Conservation (phyloP, 768 basidiomycete species). For the Trametes cubensis region DNA sequence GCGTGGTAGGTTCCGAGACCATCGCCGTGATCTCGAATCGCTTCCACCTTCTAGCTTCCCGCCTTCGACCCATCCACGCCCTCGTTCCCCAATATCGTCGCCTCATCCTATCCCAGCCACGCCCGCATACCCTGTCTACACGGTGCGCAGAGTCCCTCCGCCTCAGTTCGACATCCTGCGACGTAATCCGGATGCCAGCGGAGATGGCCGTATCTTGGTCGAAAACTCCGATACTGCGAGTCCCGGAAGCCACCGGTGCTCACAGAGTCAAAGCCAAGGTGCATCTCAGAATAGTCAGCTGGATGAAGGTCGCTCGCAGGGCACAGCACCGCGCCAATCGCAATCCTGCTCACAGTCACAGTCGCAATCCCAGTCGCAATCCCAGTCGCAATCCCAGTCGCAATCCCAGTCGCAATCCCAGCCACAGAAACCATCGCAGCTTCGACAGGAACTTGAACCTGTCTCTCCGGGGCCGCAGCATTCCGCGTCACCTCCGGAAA, state of each 20-base stretch:
- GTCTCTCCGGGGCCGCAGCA: neutral
- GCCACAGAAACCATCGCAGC: conserved; percentile 53
- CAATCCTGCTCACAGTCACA: neutral
- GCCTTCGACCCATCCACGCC: neutral
- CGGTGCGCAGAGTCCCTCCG: conserved; percentile 10
- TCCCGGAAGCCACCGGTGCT: conserved; percentile 12
- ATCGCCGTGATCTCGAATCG: neutral
- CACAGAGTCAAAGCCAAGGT: conserved; percentile 11
- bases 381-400: neutral
- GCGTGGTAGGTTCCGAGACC: neutral
- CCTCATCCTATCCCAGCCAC: neutral
- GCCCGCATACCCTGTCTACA: neutral
- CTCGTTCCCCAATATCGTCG: conserved; percentile 8
- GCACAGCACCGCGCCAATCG: conserved; percentile 25
- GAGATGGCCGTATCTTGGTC: conserved; percentile 17
- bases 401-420: neutral
- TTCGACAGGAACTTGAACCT: conserved; percentile 40
- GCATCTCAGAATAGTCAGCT: neutral
- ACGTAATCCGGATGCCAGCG: conserved; percentile 18
- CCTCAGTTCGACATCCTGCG: conserved; percentile 3
- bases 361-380: neutral
- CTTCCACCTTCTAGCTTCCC: conserved; percentile 18
- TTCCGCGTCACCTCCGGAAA: neutral
- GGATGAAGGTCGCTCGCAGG: conserved; percentile 34
- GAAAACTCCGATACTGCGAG: conserved; percentile 21